Base-by-base conservation (phyloP, 2,329 filamentous ascomycete species). In the Colletotrichum sp. region DNA sequence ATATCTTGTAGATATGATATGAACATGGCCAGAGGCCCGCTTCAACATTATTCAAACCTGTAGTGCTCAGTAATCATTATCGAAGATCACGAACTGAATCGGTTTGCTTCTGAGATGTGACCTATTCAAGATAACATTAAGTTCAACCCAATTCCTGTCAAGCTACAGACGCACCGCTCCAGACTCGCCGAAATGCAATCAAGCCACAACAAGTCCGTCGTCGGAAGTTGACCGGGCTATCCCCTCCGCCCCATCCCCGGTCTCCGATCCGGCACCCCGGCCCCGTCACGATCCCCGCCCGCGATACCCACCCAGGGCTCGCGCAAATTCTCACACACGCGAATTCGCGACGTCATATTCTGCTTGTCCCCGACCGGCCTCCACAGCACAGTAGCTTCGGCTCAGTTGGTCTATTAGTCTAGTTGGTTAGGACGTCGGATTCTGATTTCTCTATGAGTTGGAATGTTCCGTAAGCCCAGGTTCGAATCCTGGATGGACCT, bases 401-500 rank as follows among this genome's bases (percentile, higher is more conserved):
- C n/a, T 59, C 5, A 3, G 8, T 26, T 10, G 73, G 73, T 75
- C 73, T 75, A 73, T 75, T 75, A 75, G 73, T 74, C 73, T 71
- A 71, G 69, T 71, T 71, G 69, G 69, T 71, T 71, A 71, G 69
- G 69, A 71, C 69, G 69, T 69, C 70, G 70, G 70, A 72, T 72
- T 72, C 70, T 72, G 70, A 72, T 13, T 28, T 26, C 13, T 26
- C 55, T 16, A 18, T 2, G 21, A 28, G 55, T 28, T 58, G 55
- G 55, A 58, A 58, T 58, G 55, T 70, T 72, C 70, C 70, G 70
- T 72, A 72, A 28, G 70, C 64, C 70, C 70, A 72, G 70, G 70
- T 72, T 72, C 70, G 70, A 72, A 72, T 72, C 70, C 70, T 72
- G 70, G 70, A 72, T 72, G 70, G 70, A 72, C 70, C 70, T 72